Conservation (phyloP, 495 filamentous ascomycete species). For the Cudoniella acicularis region DNA sequence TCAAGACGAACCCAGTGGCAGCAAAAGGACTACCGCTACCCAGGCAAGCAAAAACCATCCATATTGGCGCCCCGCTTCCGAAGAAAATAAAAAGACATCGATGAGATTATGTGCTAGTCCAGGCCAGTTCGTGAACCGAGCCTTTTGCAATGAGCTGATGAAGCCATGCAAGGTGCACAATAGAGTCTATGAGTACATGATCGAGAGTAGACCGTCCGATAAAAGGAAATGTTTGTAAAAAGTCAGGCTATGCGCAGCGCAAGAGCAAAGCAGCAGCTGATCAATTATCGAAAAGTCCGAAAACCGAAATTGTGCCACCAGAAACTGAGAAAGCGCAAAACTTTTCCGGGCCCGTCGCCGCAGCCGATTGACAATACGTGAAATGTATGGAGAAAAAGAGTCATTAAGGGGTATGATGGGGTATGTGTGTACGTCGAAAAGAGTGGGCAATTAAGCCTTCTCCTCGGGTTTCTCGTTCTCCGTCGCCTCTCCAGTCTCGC, state of each 20-base stretch:
- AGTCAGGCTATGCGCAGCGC: background rate
- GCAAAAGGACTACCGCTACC: background rate
- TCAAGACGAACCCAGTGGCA: background rate
- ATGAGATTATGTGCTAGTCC: conserved; percentile 5
- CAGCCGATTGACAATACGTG: conserved; percentile 25
- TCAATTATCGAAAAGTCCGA: conserved; percentile 6
- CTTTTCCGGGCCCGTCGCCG: conserved; percentile 23
- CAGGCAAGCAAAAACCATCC: background rate
- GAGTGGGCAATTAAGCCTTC: conserved; percentile 43
- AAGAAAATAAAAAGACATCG: conserved; percentile 7
- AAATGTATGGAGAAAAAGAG: conserved; percentile 21
- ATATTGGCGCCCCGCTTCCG: background rate
- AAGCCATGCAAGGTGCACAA: conserved; percentile 11
- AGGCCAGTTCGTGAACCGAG: background rate
- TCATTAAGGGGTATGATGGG: conserved; percentile 24
- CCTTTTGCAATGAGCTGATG: conserved; percentile 11
- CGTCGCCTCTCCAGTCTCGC: conserved; percentile 34
- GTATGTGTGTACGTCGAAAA: conserved; percentile 9
- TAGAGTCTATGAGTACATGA: conserved; percentile 27
- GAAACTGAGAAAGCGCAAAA: conserved; percentile 20
- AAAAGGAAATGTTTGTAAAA: conserved; percentile 5
- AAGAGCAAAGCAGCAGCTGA: conserved; percentile 6
- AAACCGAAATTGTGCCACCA: conserved; percentile 19
- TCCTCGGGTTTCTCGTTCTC: conserved; percentile 57
- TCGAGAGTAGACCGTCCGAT: conserved; percentile 6